Evolutionary conservation across 2,329 filamentous ascomycete species (phyloP).

Genomic region (Aspergillus fijiensis): DNA sequence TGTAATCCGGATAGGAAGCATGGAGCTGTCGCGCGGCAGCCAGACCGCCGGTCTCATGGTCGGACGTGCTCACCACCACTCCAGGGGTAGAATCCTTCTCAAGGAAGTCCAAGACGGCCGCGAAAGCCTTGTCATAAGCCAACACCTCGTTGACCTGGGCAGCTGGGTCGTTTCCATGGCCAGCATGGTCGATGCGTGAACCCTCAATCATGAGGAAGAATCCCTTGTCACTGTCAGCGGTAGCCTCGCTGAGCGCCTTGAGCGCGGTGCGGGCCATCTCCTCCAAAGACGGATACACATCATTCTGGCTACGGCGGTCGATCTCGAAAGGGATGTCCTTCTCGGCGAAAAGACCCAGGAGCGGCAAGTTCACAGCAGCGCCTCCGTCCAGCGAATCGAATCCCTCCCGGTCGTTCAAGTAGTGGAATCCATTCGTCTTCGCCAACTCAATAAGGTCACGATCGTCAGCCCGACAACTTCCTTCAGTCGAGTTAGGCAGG

Average conservation of each 20-base stretch:
- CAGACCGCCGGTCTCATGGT: conserved; percentile 94
- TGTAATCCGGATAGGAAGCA: conserved; percentile 63
- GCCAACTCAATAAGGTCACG: conserved; percentile 74
- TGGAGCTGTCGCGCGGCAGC: conserved; percentile 72
- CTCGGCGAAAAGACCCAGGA: conserved; percentile 80
- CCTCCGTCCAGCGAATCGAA: conserved; percentile 75
- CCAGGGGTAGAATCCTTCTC: conserved; percentile 68
- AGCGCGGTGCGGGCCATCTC: conserved; percentile 89
- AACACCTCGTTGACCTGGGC: conserved; percentile 88
- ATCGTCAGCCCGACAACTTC: conserved; percentile 78
- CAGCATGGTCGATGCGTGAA: conserved; percentile 92
- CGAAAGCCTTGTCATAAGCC: conserved; percentile 88
- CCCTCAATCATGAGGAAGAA: conserved; percentile 99
- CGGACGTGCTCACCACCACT: conserved; percentile 83
- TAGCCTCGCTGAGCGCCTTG: conserved; percentile 75
- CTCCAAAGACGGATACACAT: conserved; percentile 81
- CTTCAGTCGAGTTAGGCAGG: conserved; percentile 73
- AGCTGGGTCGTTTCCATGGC: conserved; percentile 78
- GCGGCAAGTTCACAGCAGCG: conserved; percentile 68
- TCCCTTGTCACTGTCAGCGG: conserved; percentile 78
- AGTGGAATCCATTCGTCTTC: conserved; percentile 76
- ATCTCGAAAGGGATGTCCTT: conserved; percentile 90
- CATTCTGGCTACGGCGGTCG: conserved; percentile 75
- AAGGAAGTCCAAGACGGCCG: conserved; percentile 80
- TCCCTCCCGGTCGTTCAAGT: conserved; percentile 67